These are phyloP conservation scores for Penstemon davidsonii DNA, from an alignment of 257 asterid genomes.

Conservation along the genomic window DNA sequence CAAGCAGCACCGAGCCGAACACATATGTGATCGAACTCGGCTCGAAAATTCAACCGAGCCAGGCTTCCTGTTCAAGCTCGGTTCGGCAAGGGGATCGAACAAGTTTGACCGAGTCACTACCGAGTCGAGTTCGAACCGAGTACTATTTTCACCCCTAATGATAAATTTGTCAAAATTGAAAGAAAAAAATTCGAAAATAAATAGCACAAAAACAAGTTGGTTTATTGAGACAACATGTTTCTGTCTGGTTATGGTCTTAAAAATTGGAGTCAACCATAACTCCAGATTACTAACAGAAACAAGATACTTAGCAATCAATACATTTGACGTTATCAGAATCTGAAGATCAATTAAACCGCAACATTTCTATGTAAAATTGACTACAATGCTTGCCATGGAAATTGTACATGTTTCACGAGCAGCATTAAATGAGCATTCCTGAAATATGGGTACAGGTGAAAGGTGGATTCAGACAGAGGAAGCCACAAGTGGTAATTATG, in stretches of 20 bases:
- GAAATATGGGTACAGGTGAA: background rate
- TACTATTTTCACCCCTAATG: too few species aligned
- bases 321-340: slow-evolving; percentile 14
- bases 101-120: too few species aligned
- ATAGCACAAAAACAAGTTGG: slow-evolving; percentile 11
- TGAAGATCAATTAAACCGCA: background rate
- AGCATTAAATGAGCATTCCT: slow-evolving; percentile 9
- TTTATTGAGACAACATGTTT: slow-evolving; percentile 3
- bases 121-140: too few species aligned
- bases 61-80: too few species aligned
- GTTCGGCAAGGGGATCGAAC: too few species aligned
- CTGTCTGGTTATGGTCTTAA: background rate
- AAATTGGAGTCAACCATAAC: slow-evolving; percentile 1
- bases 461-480: background rate
- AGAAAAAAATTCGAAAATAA: background rate
- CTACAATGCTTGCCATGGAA: background rate
- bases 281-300: background rate
- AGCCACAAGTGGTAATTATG: slow-evolving; percentile 1
- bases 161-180: background rate
- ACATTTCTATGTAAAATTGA: slow-evolving; percentile 10
- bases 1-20: too few species aligned
- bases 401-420: background rate
- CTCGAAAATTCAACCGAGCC: too few species aligned
- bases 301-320: background rate
- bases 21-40: too few species aligned